These are phyloP conservation scores for Nicotiana undulata DNA, from an alignment of 257 asterid genomes.

Conservation along the genomic window DNA sequence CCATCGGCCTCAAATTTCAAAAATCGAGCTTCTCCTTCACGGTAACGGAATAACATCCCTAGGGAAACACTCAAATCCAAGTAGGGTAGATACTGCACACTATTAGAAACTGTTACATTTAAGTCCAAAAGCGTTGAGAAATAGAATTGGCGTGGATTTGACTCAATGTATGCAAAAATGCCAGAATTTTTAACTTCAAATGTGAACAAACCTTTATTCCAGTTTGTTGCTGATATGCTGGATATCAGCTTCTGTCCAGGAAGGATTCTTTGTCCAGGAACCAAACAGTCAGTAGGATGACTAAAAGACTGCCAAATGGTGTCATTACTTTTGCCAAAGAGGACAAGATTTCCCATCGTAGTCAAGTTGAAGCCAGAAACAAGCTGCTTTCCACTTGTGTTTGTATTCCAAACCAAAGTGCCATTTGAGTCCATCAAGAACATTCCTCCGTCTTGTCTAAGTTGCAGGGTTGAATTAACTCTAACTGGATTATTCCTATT, in stretches of 20 bases:
- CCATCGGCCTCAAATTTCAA: constrained; percentile 1
- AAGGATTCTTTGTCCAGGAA: neutral
- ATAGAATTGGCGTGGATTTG: too few species aligned
- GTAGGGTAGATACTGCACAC: too few species aligned
- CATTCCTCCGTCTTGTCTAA: neutral
- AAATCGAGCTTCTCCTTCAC: neutral
- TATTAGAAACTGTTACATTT: too few species aligned
- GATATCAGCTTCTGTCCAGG: neutral
- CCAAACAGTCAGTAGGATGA: neutral
- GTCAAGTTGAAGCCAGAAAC: neutral
- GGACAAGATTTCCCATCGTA: neutral
- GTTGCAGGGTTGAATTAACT: too few species aligned
- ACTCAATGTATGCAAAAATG: neutral
- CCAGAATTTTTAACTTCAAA: neutral
- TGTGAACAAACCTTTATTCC: neutral
- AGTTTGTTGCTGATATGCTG: neutral
- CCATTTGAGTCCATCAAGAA: neutral
- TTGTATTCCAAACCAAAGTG: neutral
- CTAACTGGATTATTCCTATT: too few species aligned
- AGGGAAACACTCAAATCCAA: too few species aligned
- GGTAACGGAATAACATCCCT: too few species aligned
- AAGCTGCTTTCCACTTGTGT: neutral
- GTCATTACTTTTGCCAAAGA: neutral
- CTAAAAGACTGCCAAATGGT: constrained; percentile 7
- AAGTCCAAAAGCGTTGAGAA: too few species aligned